Conservation (phyloP, 1,284 basidiomycete genomes). For the Pseudozyma sp. region DNA sequence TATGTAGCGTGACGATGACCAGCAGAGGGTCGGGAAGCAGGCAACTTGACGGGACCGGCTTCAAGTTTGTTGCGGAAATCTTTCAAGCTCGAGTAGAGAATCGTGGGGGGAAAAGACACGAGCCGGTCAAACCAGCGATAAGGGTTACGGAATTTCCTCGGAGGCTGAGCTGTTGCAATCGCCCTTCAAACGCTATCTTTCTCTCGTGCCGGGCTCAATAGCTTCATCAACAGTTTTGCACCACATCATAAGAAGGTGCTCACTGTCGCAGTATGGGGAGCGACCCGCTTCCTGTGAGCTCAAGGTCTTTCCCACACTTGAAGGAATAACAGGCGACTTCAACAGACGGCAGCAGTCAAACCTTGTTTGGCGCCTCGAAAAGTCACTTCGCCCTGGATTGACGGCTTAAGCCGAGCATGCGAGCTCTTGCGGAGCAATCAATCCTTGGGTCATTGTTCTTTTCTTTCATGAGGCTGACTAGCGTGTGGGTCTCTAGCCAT, state of each 20-base stretch:
- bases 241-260: no score
- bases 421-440: not conserved
- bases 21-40: conserved; percentile 11
- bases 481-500: not conserved
- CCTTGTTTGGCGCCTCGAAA: not conserved
- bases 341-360: not conserved
- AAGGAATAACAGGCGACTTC: not conserved
- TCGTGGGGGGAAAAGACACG: not conserved
- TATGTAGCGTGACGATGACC: conserved; percentile 6
- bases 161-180: not conserved
- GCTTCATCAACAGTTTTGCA: no score
- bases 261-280: not conserved
- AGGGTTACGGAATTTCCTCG: conserved; percentile 11
- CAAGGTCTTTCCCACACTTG: not conserved
- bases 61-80: not conserved
- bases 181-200: not conserved
- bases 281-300: not conserved
- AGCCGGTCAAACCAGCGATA: conserved; percentile 6
- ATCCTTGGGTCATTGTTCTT: not conserved
- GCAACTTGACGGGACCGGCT: not conserved
- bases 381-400: not conserved
- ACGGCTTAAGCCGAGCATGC: not conserved
- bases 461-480: not conserved
- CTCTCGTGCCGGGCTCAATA: not conserved
- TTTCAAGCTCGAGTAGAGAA: not conserved